Base-by-base conservation (phyloP, 306 rosid genomes). In the Dryas alaskensis region DNA sequence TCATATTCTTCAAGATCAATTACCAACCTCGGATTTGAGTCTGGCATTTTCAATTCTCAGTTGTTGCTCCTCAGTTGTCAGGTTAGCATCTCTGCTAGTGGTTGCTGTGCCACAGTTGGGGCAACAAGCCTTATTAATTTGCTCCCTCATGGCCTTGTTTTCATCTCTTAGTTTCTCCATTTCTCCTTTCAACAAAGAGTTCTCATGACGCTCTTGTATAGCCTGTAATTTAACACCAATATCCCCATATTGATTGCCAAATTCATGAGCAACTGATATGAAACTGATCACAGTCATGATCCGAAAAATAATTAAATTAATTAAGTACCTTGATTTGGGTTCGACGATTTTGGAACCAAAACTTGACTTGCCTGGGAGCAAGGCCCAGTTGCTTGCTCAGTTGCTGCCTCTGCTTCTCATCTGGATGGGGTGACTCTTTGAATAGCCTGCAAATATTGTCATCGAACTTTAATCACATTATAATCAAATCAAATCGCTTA, bases 321-420 rank as follows among this genome's bases (percentile, higher is more conserved):
- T 5, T 5, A 14, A 10, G 13, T 73, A 90, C 99, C 94, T 95
- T 95, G 81, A 95, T 92, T 82, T 95, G 99, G 79, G 99, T 95
- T 72, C 99, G 88, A 76, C 99, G 97, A 80, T 95, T 95, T 80
- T 95, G 99, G 78, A 95, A 95, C 99, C 99, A 95, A 73, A 95
- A 95, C 82, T 95, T 95, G 87, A 95, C 98, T 78, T 95, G 99
- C 49, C 98, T 81, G 0, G 99, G 92, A 69, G 97, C 94, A 65
- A 95, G 96, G 66, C 99, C 99, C 78, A 95, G 52, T 78, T 86
- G 89, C 83, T 92, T 95, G 88, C 98, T 92, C 0, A 95, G 89
- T 44, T 92, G 98, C 67, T 92, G 99, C 73, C 99, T 92, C 73
- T 95, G 99, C 78, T 92, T 95, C 87, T 95, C 98, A 85, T 95